A percentile compares a stretch with the other conserved stretches of the same genome.
These are phyloP conservation scores for Ogataea paradorogensis DNA, from an alignment of 805 yeast species.

Conservation along the genomic window DNA sequence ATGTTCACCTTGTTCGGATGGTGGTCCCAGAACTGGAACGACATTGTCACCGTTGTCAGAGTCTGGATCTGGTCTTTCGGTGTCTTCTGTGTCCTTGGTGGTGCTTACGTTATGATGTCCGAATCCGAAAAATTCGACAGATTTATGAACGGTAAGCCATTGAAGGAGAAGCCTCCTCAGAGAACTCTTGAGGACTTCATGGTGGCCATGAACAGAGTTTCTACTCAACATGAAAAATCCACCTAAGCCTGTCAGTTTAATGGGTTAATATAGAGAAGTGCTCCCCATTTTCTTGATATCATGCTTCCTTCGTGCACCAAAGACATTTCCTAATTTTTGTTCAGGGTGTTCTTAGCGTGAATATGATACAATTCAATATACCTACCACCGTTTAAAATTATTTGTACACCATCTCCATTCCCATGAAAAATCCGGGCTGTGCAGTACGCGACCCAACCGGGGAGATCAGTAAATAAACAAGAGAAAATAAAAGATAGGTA, in stretches of 20 bases:
- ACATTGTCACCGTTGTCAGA: conserved; percentile 91
- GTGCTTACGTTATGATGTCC: conserved; percentile 93
- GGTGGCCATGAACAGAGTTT: conserved; percentile 84
- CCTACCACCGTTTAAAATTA: conserved; percentile 1
- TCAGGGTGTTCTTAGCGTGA: not conserved
- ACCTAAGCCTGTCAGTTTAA: conserved; percentile 37
- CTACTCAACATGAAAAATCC: conserved; percentile 85
- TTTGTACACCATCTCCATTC: too few relatives aligned
- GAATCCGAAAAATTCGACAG: conserved; percentile 76
- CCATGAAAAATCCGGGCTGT: too few relatives aligned
- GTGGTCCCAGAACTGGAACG: conserved; percentile 98
- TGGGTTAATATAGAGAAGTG: conserved; percentile 17
- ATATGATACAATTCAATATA: conserved; percentile 4
- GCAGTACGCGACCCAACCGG: not conserved
- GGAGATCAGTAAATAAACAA: not conserved
- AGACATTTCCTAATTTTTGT: conserved; percentile 13
- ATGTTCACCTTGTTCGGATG: conserved; percentile 92
- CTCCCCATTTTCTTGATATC: conserved; percentile 12
- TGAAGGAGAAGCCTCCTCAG: conserved; percentile 52
- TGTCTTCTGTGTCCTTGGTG: conserved; percentile 94
- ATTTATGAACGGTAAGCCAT: conserved; percentile 78
- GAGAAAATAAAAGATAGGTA: too few relatives aligned
- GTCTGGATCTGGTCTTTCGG: conserved; percentile 96
- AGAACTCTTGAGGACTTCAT: conserved; percentile 82
- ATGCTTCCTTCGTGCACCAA: conserved; percentile 14